Evolutionary conservation across 106 monocot genomes (phyloP), one percentile per base, ranked within the genome.

Genomic region (Allium sativum): DNA sequence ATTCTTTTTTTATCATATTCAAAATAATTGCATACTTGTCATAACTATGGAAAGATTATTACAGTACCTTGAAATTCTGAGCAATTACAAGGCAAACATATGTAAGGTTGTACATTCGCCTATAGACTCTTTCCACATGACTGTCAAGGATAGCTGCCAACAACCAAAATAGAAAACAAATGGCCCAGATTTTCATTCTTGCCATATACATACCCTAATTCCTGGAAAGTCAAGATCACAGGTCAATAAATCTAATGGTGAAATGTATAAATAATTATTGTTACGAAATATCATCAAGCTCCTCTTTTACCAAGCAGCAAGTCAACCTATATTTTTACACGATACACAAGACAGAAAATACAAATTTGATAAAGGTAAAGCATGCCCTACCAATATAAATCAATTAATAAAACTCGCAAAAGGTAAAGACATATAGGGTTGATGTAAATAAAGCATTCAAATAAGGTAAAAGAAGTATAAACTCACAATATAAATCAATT

Each of bases 121-220:
- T 81, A 40, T 90, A 96, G 68, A 87, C 90, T 77, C 82, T 77
- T 80, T 96, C 90, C 40, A 96, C 79, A 65, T 82, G 64, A 42
- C 71, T 75, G 74, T 91, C 87, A 57, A 91, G 57, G 70, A 84
- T 58, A 58, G 91, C 16, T 12, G 96, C 80, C 64, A 79, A 42
- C 44, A 74, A 71, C 96, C 96, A 98, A 59, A 98, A 85, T 1
- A 88, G 9, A 60, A 72, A 31, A 54, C 62, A 65, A 57, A 91
- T 74, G 53, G 58, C 55, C 84, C 87, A 98, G 58, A 85, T 71
- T 70, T 58, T 75, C 21, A 53, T 50, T 77, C 71, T 80, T 56
- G 75, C 45, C 41, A 92, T 72, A 65, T 92, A 98, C 85, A 98
- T 78, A 40, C 84, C 92, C 98, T 91, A 98, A 74, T 92, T 72